Base-by-base conservation (phyloP, 23 red algal species). In the Pyropia haitanensis region DNA sequence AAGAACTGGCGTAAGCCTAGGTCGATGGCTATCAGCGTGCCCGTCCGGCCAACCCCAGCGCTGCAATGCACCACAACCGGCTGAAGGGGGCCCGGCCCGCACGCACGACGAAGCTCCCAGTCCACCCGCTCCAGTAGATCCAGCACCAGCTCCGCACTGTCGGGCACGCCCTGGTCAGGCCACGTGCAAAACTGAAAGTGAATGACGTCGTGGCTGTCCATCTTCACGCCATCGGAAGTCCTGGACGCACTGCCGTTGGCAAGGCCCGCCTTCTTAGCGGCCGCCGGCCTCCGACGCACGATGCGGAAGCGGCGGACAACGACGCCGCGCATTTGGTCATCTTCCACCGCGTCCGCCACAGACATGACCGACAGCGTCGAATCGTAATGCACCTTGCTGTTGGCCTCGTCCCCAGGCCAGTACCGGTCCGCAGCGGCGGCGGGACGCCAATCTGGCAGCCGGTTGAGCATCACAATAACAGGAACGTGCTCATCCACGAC, bases 141-240 rank as follows among this genome's bases (percentile, higher is more conserved):
- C 4, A 92, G 56, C 39, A 92, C 31, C 27, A 71, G 68, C 61
- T 65, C 18, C 4, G 72, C 64, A 24, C 64, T 67, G 19, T 71
- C 59, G 10, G 91, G 91, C 10, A 88, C 78, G 51, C 86, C 82
- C 18, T 96, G 91, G 58, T 96, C 91, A 5, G 91, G 91, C 91
- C 91, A 96, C 20, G 75, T 77, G 13, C 71, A 53, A 48, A 88
- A 96, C 53, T 96, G 91, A 46, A 96, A 56, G 32, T 96, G 91
- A 12, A 73, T 30, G 13, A 96, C 76, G 27, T 86, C 70, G 34
- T 56, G 62, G 48, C 66, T 67, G 30, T 86, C 81, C 29, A 51
- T 51, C 7, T 53, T 25, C 53, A 70, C 71, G 26, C 70, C 63
- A 31, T 76, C 71, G 39, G 39, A 3, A 12, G 39, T 46, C 39